Conservation (phyloP, 805 yeast genomes). For the Saccharomycopsis olivae region DNA sequence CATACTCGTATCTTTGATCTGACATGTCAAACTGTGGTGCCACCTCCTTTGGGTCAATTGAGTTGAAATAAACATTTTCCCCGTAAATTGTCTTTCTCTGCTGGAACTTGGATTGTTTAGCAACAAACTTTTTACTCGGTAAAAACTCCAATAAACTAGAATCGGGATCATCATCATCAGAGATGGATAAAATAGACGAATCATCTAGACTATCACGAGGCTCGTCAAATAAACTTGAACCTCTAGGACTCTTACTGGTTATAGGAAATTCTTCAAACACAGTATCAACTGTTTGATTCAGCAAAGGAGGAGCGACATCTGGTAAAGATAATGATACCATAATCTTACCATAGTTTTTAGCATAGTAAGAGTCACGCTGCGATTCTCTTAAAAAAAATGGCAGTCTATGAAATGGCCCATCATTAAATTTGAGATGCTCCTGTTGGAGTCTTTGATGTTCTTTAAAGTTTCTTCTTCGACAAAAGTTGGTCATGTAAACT, state of each 20-base stretch:
- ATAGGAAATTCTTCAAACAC: conserved; percentile 30
- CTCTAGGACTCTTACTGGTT: conserved; percentile 9
- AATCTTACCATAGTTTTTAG: conserved; percentile 40
- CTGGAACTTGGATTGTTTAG: neutral
- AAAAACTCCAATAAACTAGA: conserved; percentile 12
- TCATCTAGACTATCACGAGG: conserved; percentile 18
- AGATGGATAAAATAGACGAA: conserved; percentile 15
- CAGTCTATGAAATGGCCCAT: conserved; percentile 73
- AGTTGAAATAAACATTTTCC: conserved; percentile 1
- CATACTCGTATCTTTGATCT: conserved; percentile 38
- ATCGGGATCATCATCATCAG: conserved; percentile 14
- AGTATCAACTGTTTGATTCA: conserved; percentile 35
- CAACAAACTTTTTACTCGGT: conserved; percentile 11
- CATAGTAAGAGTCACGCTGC: conserved; percentile 36
- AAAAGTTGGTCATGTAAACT: conserved; percentile 47
- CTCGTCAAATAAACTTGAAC: conserved; percentile 2
- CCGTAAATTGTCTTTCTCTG: conserved; percentile 8
- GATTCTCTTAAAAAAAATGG: conserved; percentile 56
- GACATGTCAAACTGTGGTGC: conserved; percentile 18
- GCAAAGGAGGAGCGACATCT: conserved; percentile 49
- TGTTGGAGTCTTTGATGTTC: conserved; percentile 46
- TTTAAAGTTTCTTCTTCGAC: conserved; percentile 37
- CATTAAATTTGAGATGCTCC: conserved; percentile 55
- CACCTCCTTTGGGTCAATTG: conserved; percentile 2
- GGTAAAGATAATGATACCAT: conserved; percentile 57